A percentile compares a stretch with the other conserved stretches of the same genome.
phyloP scores from a whole-genome alignment of 768 basidiomycete genomes.

The Glaciozyma antarctica region DNA sequence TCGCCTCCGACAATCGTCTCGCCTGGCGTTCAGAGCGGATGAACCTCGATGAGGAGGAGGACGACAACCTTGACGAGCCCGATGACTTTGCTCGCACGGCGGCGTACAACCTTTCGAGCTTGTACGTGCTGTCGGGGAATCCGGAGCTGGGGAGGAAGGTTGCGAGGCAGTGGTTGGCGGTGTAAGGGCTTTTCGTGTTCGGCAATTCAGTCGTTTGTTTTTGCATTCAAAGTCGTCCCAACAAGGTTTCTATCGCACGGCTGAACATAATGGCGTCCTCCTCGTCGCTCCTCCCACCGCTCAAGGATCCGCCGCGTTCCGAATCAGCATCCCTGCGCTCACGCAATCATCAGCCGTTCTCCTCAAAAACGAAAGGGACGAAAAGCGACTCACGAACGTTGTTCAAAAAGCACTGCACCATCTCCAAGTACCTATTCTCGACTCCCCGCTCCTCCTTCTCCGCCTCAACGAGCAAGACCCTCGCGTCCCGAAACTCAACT shows the following conservation, averaged over 20 bases:
- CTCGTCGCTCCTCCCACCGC: too few species aligned
- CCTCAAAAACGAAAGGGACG: neutral
- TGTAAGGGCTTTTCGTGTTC: neutral
- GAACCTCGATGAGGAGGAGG: conserved; percentile 13
- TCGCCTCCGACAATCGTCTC: conserved; percentile 1
- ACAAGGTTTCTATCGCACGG: too few species aligned
- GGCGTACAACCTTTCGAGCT: conserved; percentile 66
- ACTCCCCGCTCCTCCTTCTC: conserved; percentile 52
- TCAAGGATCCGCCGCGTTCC: conserved; percentile 25
- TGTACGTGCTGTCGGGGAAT: conserved; percentile 10
- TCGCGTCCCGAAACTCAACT: conserved; percentile 64
- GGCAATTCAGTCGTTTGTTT: too few species aligned
- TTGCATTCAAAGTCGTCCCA: too few species aligned
- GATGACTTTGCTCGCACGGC: conserved; percentile 68
- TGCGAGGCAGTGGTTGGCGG: conserved; percentile 24
- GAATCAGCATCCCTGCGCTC: conserved; percentile 28
- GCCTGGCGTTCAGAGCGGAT: neutral
- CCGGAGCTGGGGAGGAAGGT: conserved; percentile 13
- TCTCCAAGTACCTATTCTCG: conserved; percentile 73
- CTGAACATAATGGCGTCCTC: too few species aligned
- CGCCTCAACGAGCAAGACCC: conserved; percentile 61
- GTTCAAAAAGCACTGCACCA: conserved; percentile 85
- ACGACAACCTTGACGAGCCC: conserved; percentile 7
- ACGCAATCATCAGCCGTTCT: neutral
- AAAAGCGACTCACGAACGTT: conserved; percentile 53